phyloP scores from a whole-genome alignment of 106 monocot genomes.

The Dioscorea dumetorum region DNA sequence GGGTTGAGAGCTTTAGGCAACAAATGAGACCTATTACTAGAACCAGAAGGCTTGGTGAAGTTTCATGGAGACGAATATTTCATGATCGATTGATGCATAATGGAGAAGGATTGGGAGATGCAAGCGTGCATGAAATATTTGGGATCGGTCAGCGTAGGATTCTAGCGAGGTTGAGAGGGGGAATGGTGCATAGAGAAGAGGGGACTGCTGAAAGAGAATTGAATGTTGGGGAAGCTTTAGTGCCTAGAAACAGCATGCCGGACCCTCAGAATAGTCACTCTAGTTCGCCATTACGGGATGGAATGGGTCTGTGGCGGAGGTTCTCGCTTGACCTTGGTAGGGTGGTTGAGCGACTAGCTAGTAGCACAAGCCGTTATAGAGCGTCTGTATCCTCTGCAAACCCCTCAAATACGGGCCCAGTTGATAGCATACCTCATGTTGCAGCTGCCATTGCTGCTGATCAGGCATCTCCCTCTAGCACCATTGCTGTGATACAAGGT shows the following conservation, averaged over 20 bases:
- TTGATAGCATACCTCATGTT: background rate
- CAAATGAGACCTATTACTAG: slow-evolving; percentile 45
- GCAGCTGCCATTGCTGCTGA: background rate
- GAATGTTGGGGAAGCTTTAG: slow-evolving; percentile 1
- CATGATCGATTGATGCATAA: slow-evolving; percentile 7
- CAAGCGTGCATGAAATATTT: slow-evolving; percentile 1
- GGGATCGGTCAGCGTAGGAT: background rate
- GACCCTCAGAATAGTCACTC: background rate
- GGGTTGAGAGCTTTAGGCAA: slow-evolving; percentile 73
- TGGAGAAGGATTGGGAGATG: slow-evolving; percentile 2
- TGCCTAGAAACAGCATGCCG: background rate
- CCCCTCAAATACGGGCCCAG: background rate
- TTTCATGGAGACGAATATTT: slow-evolving; percentile 30
- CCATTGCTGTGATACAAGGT: slow-evolving; percentile 39
- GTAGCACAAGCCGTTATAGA: background rate
- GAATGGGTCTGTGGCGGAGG: slow-evolving; percentile 4
- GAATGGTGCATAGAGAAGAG: background rate
- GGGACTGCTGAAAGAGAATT: slow-evolving; percentile 4
- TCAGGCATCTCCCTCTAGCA: slow-evolving; percentile 32
- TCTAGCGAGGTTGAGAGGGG: slow-evolving; percentile 11
- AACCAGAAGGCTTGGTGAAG: slow-evolving; percentile 44
- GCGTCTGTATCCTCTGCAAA: slow-evolving; percentile 1
- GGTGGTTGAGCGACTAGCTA: slow-evolving; percentile 9
- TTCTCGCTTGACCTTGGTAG: slow-evolving; percentile 14
- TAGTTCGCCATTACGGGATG: background rate